Base-by-base conservation (phyloP, 1,284 basidiomycete species). In the Acaromyces ingoldii region DNA sequence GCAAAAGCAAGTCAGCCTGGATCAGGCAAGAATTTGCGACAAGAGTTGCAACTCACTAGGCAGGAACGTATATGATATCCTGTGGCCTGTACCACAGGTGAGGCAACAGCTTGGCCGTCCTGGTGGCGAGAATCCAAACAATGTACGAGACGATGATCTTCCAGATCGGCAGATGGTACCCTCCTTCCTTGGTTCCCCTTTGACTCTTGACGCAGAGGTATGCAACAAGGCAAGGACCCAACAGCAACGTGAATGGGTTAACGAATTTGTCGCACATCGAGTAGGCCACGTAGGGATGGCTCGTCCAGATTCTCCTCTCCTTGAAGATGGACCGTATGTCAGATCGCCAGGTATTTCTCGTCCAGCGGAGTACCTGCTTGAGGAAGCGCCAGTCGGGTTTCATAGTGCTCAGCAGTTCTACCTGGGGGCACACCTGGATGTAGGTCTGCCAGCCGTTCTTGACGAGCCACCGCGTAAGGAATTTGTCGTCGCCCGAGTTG, bases 391-490 rank as follows among this genome's bases (percentile, higher is more conserved):
- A 92, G 78, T 92, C 89, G 34, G 89, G 89, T 77, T 93, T 93
- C 89, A 91, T 93, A 47, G 89, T 92, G 76, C 85, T 88, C 49
- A 91, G 79, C 34, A 92, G 79, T 78, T 91, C 89, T 13, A 88
- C 89, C 78, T 91, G 89, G 74, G 84, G 84, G 80, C 88, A 91
- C 68, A 85, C 86, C 75, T 92, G 90, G 39, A 91, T 88, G 75
- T 90, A 91, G 15, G 89, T 92, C 76, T 82, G 86, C 90, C 90
- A 93, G 15, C 89, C 89, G 72, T 91, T 88, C 72, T 83, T 85
- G 57, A 92, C 89, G 87, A 91, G 90, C 90, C 90, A 93, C 30
- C 90, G 80, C n/a, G 90, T 92, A 71, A 92, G 79, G 78, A 90
- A 92, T 78, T 92, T 92, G 81, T 91, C 89, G 78, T 91, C 51